Evolutionary conservation across 306 rosid species (phyloP).

Genomic region (Malus domestica): ASM211411v1 NC_041796.1:5528001-5528500

Average conservation of each 20-base stretch:
- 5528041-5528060: too few relatives aligned
- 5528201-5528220: conserved; percentile 18
- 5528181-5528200: conserved; percentile 33
- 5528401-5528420: conserved; percentile 40
- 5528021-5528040: too few relatives aligned
- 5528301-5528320: conserved; percentile 35
- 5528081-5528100: too few relatives aligned
- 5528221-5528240: conserved; percentile 19
- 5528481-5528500: conserved; percentile 27
- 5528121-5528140: conserved; percentile 28
- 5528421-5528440: conserved; percentile 26
- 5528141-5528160: conserved; percentile 37
- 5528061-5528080: too few relatives aligned
- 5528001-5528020: too few relatives aligned
- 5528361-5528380: conserved; percentile 40
- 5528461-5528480: conserved; percentile 29
- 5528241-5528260: conserved; percentile 33
- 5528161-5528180: conserved; percentile 54
- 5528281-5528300: conserved; percentile 17
- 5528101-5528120: conserved; percentile 12
- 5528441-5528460: conserved; percentile 30
- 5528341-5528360: conserved; percentile 30
- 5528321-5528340: conserved; percentile 25
- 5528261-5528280: conserved; percentile 31
- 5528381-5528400: conserved; percentile 41